A percentile compares a stretch with the other conserved stretches of the same genome.
phyloP scores from a whole-genome alignment of 2,329 filamentous ascomycete genomes.

The Diaporthe helianthi region DNA sequence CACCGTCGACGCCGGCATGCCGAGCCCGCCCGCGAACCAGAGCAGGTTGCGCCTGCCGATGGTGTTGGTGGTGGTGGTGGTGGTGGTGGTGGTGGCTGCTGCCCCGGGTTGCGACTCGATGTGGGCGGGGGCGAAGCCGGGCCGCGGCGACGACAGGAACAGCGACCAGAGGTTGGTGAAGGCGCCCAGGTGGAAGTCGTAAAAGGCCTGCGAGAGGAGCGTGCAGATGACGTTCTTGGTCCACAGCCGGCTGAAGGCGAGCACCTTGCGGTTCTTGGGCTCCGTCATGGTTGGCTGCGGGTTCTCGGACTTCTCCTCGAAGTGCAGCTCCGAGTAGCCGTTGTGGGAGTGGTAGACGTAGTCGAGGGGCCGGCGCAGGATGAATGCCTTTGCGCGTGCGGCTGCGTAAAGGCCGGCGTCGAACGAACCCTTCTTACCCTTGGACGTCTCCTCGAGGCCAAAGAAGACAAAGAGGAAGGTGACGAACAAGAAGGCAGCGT shows the following conservation, averaged over 20 bases:
- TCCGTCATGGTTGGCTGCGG: conserved; percentile 11
- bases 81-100: no score
- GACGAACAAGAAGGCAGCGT: conserved; percentile 63
- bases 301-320: conserved; percentile 30
- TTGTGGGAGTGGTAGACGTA: conserved; percentile 40
- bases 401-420: conserved; percentile 52
- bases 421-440: conserved; percentile 52
- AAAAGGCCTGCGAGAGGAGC: conserved; percentile 69
- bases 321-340: conserved; percentile 43
- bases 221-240: conserved; percentile 58
- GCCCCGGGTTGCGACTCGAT: no score
- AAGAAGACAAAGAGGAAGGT: conserved; percentile 65
- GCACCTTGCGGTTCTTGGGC: conserved; percentile 29
- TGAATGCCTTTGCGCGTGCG: conserved; percentile 42
- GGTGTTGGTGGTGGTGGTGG: conserved; percentile 34
- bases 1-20: conserved; percentile 70
- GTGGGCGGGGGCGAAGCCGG: conserved; percentile 37
- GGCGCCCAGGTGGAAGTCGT: conserved; percentile 73
- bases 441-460: conserved; percentile 66
- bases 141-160: conserved; percentile 72
- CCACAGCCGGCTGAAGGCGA: conserved; percentile 53
- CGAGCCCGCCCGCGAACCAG: conserved; percentile 70
- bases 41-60: conserved; percentile 49
- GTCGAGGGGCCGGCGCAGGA: conserved; percentile 37
- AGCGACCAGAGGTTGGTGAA: conserved; percentile 75